Evolutionary conservation across 352 stramenopile species (phyloP), one percentile per base, ranked within the genome.

Genomic region (Globisporangium recalcitrans): DNA sequence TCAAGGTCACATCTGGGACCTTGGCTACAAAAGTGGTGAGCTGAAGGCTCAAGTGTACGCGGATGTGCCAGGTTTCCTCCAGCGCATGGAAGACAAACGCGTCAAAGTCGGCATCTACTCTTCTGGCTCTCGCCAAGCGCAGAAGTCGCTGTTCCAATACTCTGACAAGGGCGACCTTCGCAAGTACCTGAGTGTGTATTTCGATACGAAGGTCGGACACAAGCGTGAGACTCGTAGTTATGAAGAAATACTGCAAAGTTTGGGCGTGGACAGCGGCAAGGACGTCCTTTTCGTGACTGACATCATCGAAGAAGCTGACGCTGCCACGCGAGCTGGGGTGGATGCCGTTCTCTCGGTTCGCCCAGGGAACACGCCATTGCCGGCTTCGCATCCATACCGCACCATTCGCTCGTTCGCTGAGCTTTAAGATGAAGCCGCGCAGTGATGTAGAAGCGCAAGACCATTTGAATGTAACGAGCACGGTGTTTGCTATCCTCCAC

Each of bases 61-160:
- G 36, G 96, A 99, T 69, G 88, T 98, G 32, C 76, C 87, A 13
- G 72, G 69, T 9, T 92, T 93, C 53, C 65, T 98, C 21, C 51
- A 85, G 22, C 93, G 91, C 59, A 91, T 96, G 71, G 68, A 80
- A 22, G 56, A 68, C 3, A 71, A 77, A 21, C 80, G 81, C 51
- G 77, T 97, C 42, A 73, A 78, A 49, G 80, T 98, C 19, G 89
- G 88, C 58, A 98, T 98, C 67, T 98, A 98, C 72, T 97, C 88
- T 40, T 98, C 92, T 7, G 95, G 95, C 13, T 97, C 87, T 67
- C 77, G 85, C 19, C 75, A 90, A 54, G 90, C 90, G 16, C 90
- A 97, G 67, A 82, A 85, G 22, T 70, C 93, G 68, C 73, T 97
- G 7, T 97, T 97, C 63, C 74, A 90, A 64, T 85, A 96, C 69